Conservation (phyloP, 1,139 yeast species). For the Yamadazyma conglobata region DNA sequence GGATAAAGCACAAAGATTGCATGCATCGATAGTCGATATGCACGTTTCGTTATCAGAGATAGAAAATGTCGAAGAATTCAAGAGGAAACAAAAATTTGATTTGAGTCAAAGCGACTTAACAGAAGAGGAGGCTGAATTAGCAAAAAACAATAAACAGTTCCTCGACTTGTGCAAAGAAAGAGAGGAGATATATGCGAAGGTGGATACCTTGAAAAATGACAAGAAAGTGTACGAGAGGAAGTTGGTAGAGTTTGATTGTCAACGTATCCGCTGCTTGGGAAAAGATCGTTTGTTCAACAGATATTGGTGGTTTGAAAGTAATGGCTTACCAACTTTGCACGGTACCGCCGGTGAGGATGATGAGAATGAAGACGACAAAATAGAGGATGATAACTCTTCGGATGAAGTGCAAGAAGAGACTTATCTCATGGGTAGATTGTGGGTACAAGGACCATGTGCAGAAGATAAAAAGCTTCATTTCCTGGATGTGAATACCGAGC, state of each 20-base stretch:
- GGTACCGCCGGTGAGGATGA: slow-evolving; percentile 38
- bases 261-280: slow-evolving; percentile 75
- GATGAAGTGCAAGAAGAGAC: slow-evolving; percentile 52
- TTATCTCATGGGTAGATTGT: slow-evolving; percentile 79
- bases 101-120: slow-evolving; percentile 40
- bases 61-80: slow-evolving; percentile 19
- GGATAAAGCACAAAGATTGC: slow-evolving; percentile 50
- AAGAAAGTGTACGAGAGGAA: slow-evolving; percentile 53
- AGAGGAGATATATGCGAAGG: slow-evolving; percentile 33
- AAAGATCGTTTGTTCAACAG: slow-evolving; percentile 79
- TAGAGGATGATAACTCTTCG: slow-evolving; percentile 31
- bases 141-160: slow-evolving; percentile 46
- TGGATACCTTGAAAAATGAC: slow-evolving; percentile 43
- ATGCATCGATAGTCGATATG: slow-evolving; percentile 33
- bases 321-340: slow-evolving; percentile 68
- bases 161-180: slow-evolving; percentile 41
- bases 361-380: slow-evolving; percentile 32
- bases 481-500: slow-evolving; percentile 6
- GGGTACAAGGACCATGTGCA: slow-evolving; percentile 89
- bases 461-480: slow-evolving; percentile 48
- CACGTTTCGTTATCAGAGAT: slow-evolving; percentile 10
- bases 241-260: slow-evolving; percentile 68
- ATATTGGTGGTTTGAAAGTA: slow-evolving; percentile 94
- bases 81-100: slow-evolving; percentile 27
- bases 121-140: slow-evolving; percentile 47